These are phyloP conservation scores for Fusarium abutilonis DNA, from an alignment of 2,329 filamentous ascomycete species.

Conservation along the genomic window DNA sequence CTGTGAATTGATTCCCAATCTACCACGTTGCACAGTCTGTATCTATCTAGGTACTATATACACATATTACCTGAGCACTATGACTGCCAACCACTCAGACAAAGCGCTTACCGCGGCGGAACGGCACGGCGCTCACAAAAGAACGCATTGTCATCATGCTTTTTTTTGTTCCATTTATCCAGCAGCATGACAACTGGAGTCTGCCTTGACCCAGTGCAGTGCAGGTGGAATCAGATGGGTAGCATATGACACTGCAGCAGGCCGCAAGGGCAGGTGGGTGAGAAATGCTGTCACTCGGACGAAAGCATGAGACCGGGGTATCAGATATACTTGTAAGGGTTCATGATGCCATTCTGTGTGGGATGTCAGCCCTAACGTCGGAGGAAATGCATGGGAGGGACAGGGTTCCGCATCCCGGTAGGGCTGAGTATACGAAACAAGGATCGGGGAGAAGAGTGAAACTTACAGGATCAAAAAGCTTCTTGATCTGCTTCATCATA, in stretches of 20 bases:
- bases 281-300: slow-evolving; percentile 29
- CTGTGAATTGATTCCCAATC: slow-evolving; percentile 10
- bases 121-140: neutral
- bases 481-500: slow-evolving; percentile 96
- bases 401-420: slow-evolving; percentile 2
- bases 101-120: slow-evolving; percentile 1
- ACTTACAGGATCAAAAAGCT: slow-evolving; percentile 91
- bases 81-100: slow-evolving; percentile 1
- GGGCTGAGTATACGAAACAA: slow-evolving; percentile 17
- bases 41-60: slow-evolving; percentile 10
- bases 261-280: slow-evolving; percentile 13
- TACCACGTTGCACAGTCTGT: neutral
- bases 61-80: slow-evolving; percentile 3
- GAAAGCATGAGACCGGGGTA: slow-evolving; percentile 18
- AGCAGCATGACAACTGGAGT: slow-evolving; percentile 7
- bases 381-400: slow-evolving; percentile 6
- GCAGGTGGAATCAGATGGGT: slow-evolving; percentile 15
- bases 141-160: slow-evolving; percentile 2
- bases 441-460: slow-evolving; percentile 6
- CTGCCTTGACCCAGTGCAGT: slow-evolving; percentile 1
- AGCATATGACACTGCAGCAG: slow-evolving; percentile 23
- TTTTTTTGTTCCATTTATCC: slow-evolving; percentile 4
- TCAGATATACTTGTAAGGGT: slow-evolving; percentile 95
- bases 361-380: slow-evolving; percentile 42
- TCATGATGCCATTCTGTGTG: slow-evolving; percentile 92